phyloP scores from a whole-genome alignment of 2,329 filamentous ascomycete genomes.

The Talaromyces sp. region DNA sequence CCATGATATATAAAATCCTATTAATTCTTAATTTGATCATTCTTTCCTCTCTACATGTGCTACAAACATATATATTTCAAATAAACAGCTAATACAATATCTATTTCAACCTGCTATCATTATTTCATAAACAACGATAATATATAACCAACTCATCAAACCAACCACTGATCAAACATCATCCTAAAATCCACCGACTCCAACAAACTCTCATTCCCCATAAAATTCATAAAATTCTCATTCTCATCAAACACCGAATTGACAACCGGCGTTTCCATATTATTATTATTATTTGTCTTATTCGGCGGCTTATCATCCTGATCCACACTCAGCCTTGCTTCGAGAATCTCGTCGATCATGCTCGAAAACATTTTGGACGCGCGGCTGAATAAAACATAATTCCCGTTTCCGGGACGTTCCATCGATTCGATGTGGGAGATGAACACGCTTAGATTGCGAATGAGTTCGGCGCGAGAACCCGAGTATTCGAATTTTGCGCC shows the following conservation, averaged over 20 bases:
- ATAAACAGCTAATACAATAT: too few species aligned
- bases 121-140: too few species aligned
- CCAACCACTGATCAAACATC: slow-evolving; percentile 8
- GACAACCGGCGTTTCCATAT: neutral
- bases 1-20: too few species aligned
- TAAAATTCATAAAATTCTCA: neutral
- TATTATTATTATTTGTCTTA: neutral
- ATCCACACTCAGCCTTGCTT: neutral
- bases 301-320: neutral
- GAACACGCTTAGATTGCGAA: slow-evolving; percentile 5
- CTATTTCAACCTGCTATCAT: too few species aligned
- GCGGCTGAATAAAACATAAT: slow-evolving; percentile 2
- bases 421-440: neutral
- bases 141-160: neutral
- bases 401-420: neutral
- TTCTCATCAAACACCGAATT: neutral
- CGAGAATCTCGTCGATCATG: slow-evolving; percentile 4
- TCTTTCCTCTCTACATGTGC: too few species aligned
- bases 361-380: neutral
- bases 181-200: slow-evolving; percentile 5
- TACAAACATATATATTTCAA: too few species aligned
- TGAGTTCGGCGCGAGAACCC: neutral
- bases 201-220: neutral
- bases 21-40: too few species aligned
- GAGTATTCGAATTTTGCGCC: neutral